Percentiles rank a stretch among this genome's conserved stretches.
phyloP scores from a whole-genome alignment of 2,329 filamentous ascomycete genomes.

The Anisogramma anomala region DNA sequence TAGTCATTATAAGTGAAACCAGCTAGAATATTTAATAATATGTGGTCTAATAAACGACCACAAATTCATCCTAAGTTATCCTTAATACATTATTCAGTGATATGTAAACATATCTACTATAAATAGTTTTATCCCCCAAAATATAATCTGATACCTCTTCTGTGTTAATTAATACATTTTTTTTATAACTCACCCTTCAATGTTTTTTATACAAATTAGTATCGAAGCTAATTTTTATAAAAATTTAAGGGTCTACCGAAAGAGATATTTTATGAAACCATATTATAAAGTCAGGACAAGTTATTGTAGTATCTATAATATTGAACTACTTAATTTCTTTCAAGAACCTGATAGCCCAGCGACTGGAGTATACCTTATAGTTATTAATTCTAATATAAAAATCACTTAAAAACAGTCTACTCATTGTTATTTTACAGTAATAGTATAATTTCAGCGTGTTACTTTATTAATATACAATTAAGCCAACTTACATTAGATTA shows the following conservation, averaged over 20 bases:
- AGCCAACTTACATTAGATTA: neutral
- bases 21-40: conserved; percentile 11
- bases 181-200: no score
- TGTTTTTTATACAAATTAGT: no score
- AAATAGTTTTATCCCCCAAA: no score
- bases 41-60: conserved; percentile 1
- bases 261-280: neutral
- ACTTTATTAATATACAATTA: neutral
- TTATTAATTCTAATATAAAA: no score
- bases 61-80: neutral
- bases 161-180: no score
- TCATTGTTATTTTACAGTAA: neutral
- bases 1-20: conserved; percentile 23
- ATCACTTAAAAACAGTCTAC: neutral
- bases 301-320: neutral
- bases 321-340: neutral
- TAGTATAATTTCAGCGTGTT: neutral
- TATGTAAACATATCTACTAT: no score
- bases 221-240: neutral
- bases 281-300: neutral
- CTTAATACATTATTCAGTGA: neutral
- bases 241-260: neutral
- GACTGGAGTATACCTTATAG: neutral
- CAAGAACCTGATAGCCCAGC: neutral
- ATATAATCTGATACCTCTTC: no score